Base-by-base conservation (phyloP, 257 asterid genomes). In the Lycium ferocissimum region DNA sequence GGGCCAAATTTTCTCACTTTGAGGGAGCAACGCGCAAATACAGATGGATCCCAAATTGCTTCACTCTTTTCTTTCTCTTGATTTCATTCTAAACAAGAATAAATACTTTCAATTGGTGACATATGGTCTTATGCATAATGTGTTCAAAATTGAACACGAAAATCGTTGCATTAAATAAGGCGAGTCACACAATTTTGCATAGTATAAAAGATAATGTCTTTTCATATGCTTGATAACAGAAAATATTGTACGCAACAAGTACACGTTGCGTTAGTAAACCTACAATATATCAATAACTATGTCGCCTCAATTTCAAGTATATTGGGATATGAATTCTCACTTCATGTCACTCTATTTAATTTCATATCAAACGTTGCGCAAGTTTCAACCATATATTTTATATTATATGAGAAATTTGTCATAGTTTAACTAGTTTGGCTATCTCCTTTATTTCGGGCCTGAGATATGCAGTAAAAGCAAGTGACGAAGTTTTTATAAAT, bases 81-180 rank as follows among this genome's bases (percentile, higher is more conserved):
- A 14, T 69, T 69, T 12, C 14, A 70, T 15, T 70, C 47, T 13
- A 76, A 75, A 76, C 14, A 51, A 76, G 47, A 76, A 51, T 76
- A 76, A 53, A 76, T 8, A 53, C 59, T 49, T 73, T 47, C 81
- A 47, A 20, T 1, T 8, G 3, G n/a, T 22, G 2, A 11, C 37
- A 47, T 73, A 73, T 47, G 43, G n/a, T 5, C 11, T 11, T 26
- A 73, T 14, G 9, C 45, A 47, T 11, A 73, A 5, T 20, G 4
- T 9, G 18, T 43, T 71, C 37, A 10, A 10, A 8, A 3, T 17
- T 59, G 10, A 18, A 59, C 11, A 59, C 4, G 4, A 59, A 57
- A 57, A 8, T 70, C 1, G 2, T 63, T 66, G 18, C 7, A 45
- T 20, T 3, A 73, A 5, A 45, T 73, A 73, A 45, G 2, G 0